Base-by-base conservation (phyloP, 192 early-diverging fungal genomes). In the Backusella mclennaniae region DNA sequence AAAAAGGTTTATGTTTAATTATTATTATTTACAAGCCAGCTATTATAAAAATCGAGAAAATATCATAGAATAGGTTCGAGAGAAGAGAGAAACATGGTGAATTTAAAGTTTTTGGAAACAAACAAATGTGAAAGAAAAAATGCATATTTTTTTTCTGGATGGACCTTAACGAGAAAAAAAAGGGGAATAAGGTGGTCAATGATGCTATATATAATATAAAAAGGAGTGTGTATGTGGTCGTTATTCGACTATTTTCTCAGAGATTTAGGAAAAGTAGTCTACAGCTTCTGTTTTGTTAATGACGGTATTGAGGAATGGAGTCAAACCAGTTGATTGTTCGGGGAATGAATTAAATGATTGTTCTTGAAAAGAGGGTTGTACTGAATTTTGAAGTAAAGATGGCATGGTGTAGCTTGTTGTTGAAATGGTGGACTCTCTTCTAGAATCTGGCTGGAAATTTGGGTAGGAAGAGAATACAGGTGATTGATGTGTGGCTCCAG, bases 321-420 rank as follows among this genome's bases (percentile, higher is more conserved):
- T 74, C 21, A 74, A 63, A 63, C 73, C 73, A 74, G 73, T 74
- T 19, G 53, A 66, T 38, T 35, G 35, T 21, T 23, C 53, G 56
- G 35, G 36, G 23, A n/a, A 74, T 26, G 73, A 21, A 9, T 33
- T 15, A 21, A 66, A 67, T 9, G 35, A 4, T 6, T 44, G 42
- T 21, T 26, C 56, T 0, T 26, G 9, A 29, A 63, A 63, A 29
- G 56, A 23, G 14, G 8, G 23, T 29, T 6, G 21, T 23, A 59
- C 7, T n/a, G 53, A 26, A 26, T 26, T 26, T 26, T 44, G 42
- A 44, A 44, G 46, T 49, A 49, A 49, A n/a, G 46, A 4, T 49
- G 46, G 46, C 46, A 49, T 49, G n/a, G 46, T 49, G n/a, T 29
- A 63, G 6, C 52, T 21, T 63, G 56, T 59, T 26, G 53, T 29